Conservation (phyloP, 2,329 filamentous ascomycete species). For the Aspergillus niger region DNA sequence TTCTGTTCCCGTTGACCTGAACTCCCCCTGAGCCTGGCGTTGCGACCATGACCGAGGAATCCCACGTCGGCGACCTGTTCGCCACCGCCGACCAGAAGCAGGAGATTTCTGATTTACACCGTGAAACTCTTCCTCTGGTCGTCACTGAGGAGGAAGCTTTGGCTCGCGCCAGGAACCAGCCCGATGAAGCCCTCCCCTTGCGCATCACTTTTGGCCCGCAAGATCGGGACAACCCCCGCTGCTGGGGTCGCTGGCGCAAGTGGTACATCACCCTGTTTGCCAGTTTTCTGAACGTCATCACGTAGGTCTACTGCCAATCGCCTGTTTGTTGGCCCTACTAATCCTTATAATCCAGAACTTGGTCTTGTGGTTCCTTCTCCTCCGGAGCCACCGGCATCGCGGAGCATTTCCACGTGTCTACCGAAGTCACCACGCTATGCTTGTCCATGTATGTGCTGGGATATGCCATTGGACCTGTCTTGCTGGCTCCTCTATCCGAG, state of each 20-base stretch:
- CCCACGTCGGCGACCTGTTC: background rate
- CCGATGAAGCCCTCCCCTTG: constrained; percentile 27
- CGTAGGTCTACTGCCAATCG: constrained; percentile 16
- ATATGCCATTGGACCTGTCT: constrained; percentile 31
- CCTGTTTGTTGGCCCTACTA: background rate
- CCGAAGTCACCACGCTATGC: constrained; percentile 35
- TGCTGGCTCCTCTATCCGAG: constrained; percentile 39
- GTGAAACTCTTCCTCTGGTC: constrained; percentile 17
- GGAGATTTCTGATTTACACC: constrained; percentile 19
- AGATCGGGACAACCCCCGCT: constrained; percentile 42
- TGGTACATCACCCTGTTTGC: constrained; percentile 48
- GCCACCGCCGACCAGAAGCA: constrained; percentile 10
- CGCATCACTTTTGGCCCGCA: constrained; percentile 22
- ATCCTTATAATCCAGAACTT: constrained; percentile 18
- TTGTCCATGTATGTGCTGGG: constrained; percentile 36
- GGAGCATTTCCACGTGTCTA: constrained; percentile 30
- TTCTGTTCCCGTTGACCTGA: background rate
- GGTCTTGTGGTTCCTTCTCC: constrained; percentile 32
- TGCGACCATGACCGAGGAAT: constrained; percentile 4
- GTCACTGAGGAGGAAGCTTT: constrained; percentile 30
- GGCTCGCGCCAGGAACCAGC: constrained; percentile 25
- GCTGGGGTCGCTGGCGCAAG: constrained; percentile 42
- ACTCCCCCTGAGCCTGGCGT: background rate
- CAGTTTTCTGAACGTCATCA: constrained; percentile 38
- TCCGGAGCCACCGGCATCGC: constrained; percentile 31